Base-by-base conservation (phyloP, 2,329 filamentous ascomycete species). In the Pezicula neosporulosa region DNA sequence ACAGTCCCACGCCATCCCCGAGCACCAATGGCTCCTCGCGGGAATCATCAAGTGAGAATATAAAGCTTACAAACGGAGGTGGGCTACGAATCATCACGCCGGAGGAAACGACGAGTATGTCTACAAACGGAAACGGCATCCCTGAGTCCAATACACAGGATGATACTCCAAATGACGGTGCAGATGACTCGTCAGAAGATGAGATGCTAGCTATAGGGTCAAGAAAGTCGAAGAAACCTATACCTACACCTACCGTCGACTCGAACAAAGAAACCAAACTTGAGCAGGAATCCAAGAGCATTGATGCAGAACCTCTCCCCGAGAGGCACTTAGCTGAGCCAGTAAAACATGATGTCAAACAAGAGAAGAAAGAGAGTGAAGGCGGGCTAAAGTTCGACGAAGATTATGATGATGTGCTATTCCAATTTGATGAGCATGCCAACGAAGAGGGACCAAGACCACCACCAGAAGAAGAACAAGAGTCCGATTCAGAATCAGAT, bases 1-100 rank as follows among this genome's bases (percentile, higher is more conserved):
- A 67, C 56, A 64, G 64, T 15, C 65, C 63, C 27, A 56, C 63
- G 12, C 64, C 63, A 15, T 56, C 65, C 16, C 57, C 59, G 33
- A 55, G 48, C 18, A 54, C 51, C 27, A 47, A 44, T 27, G 35
- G 30, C 9, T 33, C 37, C 4, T 33, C 19, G 7, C 19, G 19
- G n/a, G 41, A 48, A 18, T 24, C 12, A 24, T 33, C 41, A 10
- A 38, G n/a, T 15, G 30, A 47, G 15, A 16, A 41, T 46, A 38
- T 50, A 8, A 28, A 47, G 21, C 24, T 21, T 21, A 39, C 37
- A 21, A 39, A 39, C 6, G 37, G 37, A 21, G 37, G 37, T 9
- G n/a, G n/a, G 10, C 37, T 16, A 9, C 30, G 18, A 21, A 35
- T 21, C 10, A 46, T 46, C 44, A 19, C 24, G 41, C 19, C 33